Percentiles rank a stretch among this genome's conserved stretches.
These are phyloP conservation scores for Aspergillus hortae DNA, from an alignment of 2,329 filamentous ascomycete species.

Conservation along the genomic window DNA sequence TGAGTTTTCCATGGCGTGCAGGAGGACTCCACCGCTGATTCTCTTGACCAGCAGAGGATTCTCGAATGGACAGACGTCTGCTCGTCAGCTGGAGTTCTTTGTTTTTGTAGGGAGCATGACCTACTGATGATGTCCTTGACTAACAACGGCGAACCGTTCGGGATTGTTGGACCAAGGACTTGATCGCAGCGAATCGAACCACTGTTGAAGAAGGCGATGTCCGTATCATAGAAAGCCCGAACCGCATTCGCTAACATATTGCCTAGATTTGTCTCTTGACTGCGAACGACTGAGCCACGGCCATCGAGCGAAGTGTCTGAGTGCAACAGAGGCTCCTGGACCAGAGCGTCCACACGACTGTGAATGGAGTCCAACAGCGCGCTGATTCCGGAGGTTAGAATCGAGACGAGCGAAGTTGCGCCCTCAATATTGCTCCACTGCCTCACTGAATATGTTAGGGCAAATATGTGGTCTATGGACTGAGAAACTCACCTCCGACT, in stretches of 20 bases:
- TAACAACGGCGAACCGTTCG: conserved; percentile 8
- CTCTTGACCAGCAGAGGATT: conserved; percentile 21
- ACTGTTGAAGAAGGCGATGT: conserved; percentile 24
- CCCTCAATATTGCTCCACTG: conserved; percentile 13
- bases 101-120: background rate
- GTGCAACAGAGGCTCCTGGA: conserved; percentile 17
- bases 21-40: conserved; percentile 12
- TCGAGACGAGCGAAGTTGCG: background rate
- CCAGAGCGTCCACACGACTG: conserved; percentile 12
- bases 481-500: background rate
- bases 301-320: conserved; percentile 18
- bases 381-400: background rate
- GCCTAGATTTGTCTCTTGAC: conserved; percentile 22
- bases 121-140: conserved; percentile 21
- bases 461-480: background rate
- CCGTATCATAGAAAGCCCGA: conserved; percentile 21
- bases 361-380: conserved; percentile 11
- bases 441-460: conserved; percentile 6
- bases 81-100: background rate
- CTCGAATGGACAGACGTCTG: conserved; percentile 22
- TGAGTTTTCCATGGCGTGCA: conserved; percentile 20
- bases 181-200: conserved; percentile 21
- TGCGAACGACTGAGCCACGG: conserved; percentile 14
- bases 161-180: conserved; percentile 8
- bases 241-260: conserved; percentile 24